Conservation (phyloP, 2,329 filamentous ascomycete genomes). For the Xylaria sp. region DNA sequence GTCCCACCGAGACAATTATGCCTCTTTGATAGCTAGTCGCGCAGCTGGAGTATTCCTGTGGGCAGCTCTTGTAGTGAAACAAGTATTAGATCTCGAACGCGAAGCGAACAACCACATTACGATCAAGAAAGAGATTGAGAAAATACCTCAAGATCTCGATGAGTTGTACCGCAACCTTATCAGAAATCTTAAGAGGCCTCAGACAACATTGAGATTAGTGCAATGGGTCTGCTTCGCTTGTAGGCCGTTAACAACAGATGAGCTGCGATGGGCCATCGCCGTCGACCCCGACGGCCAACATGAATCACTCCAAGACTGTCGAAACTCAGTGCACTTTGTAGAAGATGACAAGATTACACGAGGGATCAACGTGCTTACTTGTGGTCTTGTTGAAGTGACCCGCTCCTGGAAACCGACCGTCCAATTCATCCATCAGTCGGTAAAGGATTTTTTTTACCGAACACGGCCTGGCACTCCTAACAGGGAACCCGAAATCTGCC, state of each 20-base stretch:
- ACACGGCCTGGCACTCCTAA: background rate
- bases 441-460: constrained; percentile 15
- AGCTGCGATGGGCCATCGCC: constrained; percentile 12
- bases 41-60: constrained; percentile 13
- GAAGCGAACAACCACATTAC: background rate
- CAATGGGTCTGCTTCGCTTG: constrained; percentile 14
- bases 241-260: background rate
- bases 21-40: background rate
- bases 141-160: constrained; percentile 8
- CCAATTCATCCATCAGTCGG: constrained; percentile 16
- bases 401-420: background rate
- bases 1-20: background rate
- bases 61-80: background rate
- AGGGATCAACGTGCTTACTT: constrained; percentile 9
- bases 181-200: background rate
- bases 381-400: constrained; percentile 8
- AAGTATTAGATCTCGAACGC: background rate
- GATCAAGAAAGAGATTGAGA: background rate
- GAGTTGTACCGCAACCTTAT: background rate
- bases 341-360: background rate
- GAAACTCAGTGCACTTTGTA: background rate
- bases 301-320: background rate
- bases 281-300: background rate
- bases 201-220: background rate
- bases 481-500: background rate